These are phyloP conservation scores for Saccharomycopsis javanensis DNA, from an alignment of 805 yeast genomes.

Conservation along the genomic window DNA sequence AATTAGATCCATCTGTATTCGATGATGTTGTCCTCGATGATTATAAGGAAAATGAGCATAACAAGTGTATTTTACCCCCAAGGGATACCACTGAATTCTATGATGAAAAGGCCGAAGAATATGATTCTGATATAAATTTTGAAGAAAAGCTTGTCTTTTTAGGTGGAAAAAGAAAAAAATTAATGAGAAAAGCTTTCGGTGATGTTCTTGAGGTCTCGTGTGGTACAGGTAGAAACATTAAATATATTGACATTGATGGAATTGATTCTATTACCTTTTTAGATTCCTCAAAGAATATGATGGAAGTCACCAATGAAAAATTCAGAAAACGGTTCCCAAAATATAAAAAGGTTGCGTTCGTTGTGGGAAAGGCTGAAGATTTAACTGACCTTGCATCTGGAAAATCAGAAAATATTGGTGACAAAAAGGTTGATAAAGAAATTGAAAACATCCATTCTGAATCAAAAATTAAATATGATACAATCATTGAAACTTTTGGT, in stretches of 20 bases:
- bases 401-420: conserved; percentile 18
- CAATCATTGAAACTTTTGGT: conserved; percentile 90
- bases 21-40: conserved; percentile 17
- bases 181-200: conserved; percentile 69
- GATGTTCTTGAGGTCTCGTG: conserved; percentile 92
- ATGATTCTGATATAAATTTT: conserved; percentile 67
- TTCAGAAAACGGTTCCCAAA: conserved; percentile 59
- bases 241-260: conserved; percentile 51
- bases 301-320: conserved; percentile 66
- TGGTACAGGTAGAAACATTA: conserved; percentile 92
- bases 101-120: conserved; percentile 66
- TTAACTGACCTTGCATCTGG: conserved; percentile 45
- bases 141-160: conserved; percentile 37
- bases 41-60: conserved; percentile 13
- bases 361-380: conserved; percentile 84
- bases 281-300: conserved; percentile 81
- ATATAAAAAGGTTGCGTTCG: conserved; percentile 69
- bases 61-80: conserved; percentile 43
- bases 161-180: conserved; percentile 63
- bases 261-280: conserved; percentile 71
- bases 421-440: conserved; percentile 13
- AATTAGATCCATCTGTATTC: conserved; percentile 14
- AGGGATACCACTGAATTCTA: conserved; percentile 76
- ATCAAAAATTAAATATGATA: conserved; percentile 60
- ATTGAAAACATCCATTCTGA: conserved; percentile 22